Evolutionary conservation across 1,284 basidiomycete species (phyloP).

Genomic region (Amylostereum chailletii): DNA sequence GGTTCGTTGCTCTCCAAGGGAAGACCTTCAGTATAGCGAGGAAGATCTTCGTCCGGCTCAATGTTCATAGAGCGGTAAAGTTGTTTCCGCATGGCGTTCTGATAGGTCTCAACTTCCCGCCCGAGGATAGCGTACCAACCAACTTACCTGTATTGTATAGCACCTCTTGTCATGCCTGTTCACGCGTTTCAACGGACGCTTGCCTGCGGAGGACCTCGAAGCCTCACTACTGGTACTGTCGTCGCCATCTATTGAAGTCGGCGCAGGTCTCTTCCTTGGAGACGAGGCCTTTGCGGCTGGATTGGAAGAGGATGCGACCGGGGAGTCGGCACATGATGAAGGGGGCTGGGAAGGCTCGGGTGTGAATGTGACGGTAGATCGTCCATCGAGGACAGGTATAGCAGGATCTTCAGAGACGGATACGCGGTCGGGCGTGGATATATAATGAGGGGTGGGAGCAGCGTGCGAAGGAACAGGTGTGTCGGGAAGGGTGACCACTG

Average conservation of each 20-base stretch:
- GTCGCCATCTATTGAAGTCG: conserved; percentile 25
- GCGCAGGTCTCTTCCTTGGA: conserved; percentile 24
- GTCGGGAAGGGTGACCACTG: background rate
- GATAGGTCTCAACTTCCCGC: conserved; percentile 6
- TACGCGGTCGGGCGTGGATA: no score
- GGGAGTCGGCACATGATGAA: background rate
- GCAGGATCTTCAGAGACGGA: no score
- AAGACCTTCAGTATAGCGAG: conserved; percentile 47
- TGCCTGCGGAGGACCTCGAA: conserved; percentile 16
- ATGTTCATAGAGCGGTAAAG: conserved; percentile 49
- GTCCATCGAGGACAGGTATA: no score
- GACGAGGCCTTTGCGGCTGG: background rate
- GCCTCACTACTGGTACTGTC: conserved; percentile 23
- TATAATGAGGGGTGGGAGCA: no score
- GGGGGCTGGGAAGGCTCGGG: no score
- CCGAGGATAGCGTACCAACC: no score
- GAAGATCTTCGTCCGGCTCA: conserved; percentile 45
- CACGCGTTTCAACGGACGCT: conserved; percentile 32
- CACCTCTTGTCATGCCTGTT: conserved; percentile 56
- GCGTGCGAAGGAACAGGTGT: no score
- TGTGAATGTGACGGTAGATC: no score
- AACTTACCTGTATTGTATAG: conserved; percentile 54
- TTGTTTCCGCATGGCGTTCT: conserved; percentile 66
- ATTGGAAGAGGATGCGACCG: background rate
- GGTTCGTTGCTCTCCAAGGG: conserved; percentile 35